Evolutionary conservation across 2,329 filamentous ascomycete genomes (phyloP), one percentile per base, ranked within the genome.

Genomic region (Trichoderma simmonsii): DNA sequence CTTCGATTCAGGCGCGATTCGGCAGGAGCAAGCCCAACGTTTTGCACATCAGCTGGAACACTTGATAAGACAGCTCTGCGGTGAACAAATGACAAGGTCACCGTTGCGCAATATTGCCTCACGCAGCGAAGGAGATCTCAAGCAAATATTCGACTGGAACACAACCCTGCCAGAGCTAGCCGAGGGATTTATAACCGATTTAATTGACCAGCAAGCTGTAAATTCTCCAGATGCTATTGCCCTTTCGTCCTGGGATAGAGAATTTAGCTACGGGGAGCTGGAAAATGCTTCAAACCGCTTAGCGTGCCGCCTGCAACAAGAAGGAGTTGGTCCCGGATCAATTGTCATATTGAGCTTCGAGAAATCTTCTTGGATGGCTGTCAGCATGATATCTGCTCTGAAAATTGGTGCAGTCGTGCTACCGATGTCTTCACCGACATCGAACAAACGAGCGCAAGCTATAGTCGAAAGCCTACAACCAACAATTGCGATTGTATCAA

Each of bases 241-340:
- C 3, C 61, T 79, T 30, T 76, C 70, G 30, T 74, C 77, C 4
- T 78, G 76, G 77, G 77, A 78, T 54, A 76, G 83, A 9, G 72
- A 76, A 48, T 79, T 84, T 65, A 83, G 81, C 9, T 85, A 85
- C 72, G 69, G 75, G 43, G 78, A 85, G 56, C 76, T 85, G 2
- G 75, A 78, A 39, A 57, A 56, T 5, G 43, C 71, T 12, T 73
- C 75, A 7, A 70, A 43, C 26, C 59, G 28, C 8, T 61, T 77
- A 9, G 75, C 75, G 12, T 36, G 12, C 11, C 71, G 71, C 12
- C 72, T 77, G 1, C 21, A 30, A 28, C 24, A 43, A 43, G 34
- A 48, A 30, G 61, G 36, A 11, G 14, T 64, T 48, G 15, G 36
- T 21, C 76, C 76, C 2, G 80, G 78, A 32, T 71, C 59, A 5